A percentile compares a stretch with the other conserved stretches of the same genome.
These are phyloP conservation scores for Talaromyces sp. DNA, from an alignment of 2,329 filamentous ascomycete species.

Conservation along the genomic window DNA sequence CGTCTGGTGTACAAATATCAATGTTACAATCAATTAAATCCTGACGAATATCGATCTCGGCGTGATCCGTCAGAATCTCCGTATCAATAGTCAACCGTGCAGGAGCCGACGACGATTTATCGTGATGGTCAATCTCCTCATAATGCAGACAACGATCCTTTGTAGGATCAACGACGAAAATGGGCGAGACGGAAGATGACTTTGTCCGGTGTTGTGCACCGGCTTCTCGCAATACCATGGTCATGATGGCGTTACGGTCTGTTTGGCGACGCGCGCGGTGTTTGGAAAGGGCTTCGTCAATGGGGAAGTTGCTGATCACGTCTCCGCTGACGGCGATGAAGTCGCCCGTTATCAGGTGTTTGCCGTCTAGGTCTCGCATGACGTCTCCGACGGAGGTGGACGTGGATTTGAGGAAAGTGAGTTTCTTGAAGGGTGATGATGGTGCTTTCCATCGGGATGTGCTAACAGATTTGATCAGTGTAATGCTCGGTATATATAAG, in stretches of 20 bases:
- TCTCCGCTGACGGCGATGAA: slow-evolving; percentile 92
- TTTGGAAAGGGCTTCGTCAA: slow-evolving; percentile 71
- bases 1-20: slow-evolving; percentile 95
- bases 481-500: not conserved
- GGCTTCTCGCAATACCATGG: slow-evolving; percentile 78
- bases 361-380: slow-evolving; percentile 85
- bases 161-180: slow-evolving; percentile 79
- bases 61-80: slow-evolving; percentile 66
- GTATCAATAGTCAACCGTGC: slow-evolving; percentile 65
- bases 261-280: slow-evolving; percentile 75
- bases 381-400: slow-evolving; percentile 88
- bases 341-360: slow-evolving; percentile 78
- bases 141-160: slow-evolving; percentile 85
- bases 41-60: slow-evolving; percentile 74
- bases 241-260: slow-evolving; percentile 97
- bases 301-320: slow-evolving; percentile 78
- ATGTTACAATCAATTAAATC: slow-evolving; percentile 92
- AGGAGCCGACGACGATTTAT: slow-evolving; percentile 46
- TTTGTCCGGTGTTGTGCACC: slow-evolving; percentile 72
- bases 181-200: slow-evolving; percentile 65
- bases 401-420: slow-evolving; percentile 82
- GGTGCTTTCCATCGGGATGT: slow-evolving; percentile 67
- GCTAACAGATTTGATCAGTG: slow-evolving; percentile 28
- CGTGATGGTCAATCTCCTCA: slow-evolving; percentile 72
- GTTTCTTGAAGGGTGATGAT: slow-evolving; percentile 72